Evolutionary conservation across 257 asterid genomes (phyloP).

Genomic region (Jacaranda mimosifolia): DNA sequence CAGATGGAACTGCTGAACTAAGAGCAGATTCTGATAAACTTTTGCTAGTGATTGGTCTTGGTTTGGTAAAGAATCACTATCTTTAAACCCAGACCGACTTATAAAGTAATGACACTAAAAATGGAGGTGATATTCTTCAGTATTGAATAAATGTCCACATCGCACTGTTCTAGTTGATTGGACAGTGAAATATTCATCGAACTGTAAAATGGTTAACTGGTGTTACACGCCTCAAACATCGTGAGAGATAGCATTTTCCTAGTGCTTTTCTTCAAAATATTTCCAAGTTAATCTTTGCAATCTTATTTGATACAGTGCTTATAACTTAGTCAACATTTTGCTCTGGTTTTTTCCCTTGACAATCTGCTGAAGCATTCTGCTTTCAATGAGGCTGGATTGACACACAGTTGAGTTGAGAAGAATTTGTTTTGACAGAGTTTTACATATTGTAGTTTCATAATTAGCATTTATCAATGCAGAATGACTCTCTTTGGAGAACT

Average conservation of each 20-base stretch:
- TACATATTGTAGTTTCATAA: background rate
- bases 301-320: background rate
- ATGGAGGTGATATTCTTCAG: too few species aligned
- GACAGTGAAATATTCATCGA: too few species aligned
- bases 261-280: background rate
- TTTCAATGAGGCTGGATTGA: background rate
- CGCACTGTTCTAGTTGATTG: too few species aligned
- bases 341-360: background rate
- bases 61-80: too few species aligned
- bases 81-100: too few species aligned
- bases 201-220: too few species aligned
- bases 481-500: constrained; percentile 68
- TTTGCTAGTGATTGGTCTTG: too few species aligned
- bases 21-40: too few species aligned
- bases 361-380: background rate
- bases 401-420: background rate
- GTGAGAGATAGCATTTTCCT: background rate
- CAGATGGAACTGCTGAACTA: too few species aligned
- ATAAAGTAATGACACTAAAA: too few species aligned
- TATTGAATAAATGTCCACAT: too few species aligned
- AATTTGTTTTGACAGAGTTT: background rate
- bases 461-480: constrained; percentile 52
- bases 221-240: too few species aligned
- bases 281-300: background rate
- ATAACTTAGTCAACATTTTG: background rate